A percentile compares a stretch with the other conserved stretches of the same genome.
Conservation (phyloP, 805 yeast species). For the Saccharomyces paradoxus region DNA sequence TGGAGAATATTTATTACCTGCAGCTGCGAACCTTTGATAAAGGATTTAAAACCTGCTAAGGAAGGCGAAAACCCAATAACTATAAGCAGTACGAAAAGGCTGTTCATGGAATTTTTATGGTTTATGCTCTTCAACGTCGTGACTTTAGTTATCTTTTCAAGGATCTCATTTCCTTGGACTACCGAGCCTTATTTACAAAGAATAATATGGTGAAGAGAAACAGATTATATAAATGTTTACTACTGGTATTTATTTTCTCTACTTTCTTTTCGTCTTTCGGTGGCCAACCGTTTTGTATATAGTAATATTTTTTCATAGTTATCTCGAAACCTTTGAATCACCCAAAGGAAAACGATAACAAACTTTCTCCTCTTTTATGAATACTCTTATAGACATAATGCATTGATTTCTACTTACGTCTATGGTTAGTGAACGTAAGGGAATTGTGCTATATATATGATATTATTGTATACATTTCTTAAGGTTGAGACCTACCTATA, state of each 20-base stretch:
- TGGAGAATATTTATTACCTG: conserved; percentile 54
- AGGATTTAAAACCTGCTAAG: conserved; percentile 17
- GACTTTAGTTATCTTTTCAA: conserved; percentile 49
- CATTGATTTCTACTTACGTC: too few relatives aligned
- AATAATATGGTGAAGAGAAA: conserved; percentile 68
- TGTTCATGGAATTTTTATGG: conserved; percentile 55
- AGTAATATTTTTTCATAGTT: neutral
- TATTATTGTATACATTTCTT: neutral
- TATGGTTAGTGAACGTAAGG: neutral
- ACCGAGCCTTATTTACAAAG: conserved; percentile 57
- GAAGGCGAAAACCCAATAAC: conserved; percentile 12
- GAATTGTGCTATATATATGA: neutral
- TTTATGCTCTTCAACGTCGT: conserved; percentile 45
- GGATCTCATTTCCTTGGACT: conserved; percentile 59
- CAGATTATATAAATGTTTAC: neutral
- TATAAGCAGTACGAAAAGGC: conserved; percentile 30
- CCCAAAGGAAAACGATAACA: neutral
- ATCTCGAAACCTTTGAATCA: neutral
- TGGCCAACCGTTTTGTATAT: neutral
- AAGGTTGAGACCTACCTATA: neutral
- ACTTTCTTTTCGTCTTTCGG: neutral
- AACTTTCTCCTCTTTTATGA: neutral
- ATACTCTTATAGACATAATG: too few relatives aligned
- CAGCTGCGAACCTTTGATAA: conserved; percentile 31
- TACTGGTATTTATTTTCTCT: neutral